Evolutionary conservation across 352 stramenopile species (phyloP).

Genomic region (Globisporangium barbulae): DNA sequence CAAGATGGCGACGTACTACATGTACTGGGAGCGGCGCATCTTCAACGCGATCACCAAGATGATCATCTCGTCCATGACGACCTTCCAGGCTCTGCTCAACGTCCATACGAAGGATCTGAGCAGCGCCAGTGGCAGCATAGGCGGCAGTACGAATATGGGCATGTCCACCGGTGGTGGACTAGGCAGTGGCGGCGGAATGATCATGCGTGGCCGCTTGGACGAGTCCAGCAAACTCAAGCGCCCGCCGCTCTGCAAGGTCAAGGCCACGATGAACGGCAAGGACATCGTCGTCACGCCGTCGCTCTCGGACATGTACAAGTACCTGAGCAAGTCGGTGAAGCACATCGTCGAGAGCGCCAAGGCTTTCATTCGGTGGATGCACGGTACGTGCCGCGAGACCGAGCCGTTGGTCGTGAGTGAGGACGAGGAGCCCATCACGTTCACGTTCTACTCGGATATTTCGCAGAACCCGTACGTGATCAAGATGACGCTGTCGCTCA

Average conservation of each 20-base stretch:
- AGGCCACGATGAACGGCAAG: slow-evolving; percentile 93
- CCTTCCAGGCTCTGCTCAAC: slow-evolving; percentile 91
- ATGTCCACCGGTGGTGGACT: slow-evolving; percentile 24
- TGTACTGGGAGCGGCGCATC: slow-evolving; percentile 96
- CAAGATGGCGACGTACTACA: slow-evolving; percentile 94
- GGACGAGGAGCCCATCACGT: slow-evolving; percentile 93
- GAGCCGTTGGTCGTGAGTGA: slow-evolving; percentile 87
- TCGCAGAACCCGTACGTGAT: slow-evolving; percentile 94
- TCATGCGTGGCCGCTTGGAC: slow-evolving; percentile 27
- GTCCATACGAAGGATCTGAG: slow-evolving; percentile 85
- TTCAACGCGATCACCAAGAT: slow-evolving; percentile 97
- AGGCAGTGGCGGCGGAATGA: slow-evolving; percentile 6
- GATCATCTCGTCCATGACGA: slow-evolving; percentile 94
- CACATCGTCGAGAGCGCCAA: slow-evolving; percentile 94
- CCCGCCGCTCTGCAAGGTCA: slow-evolving; percentile 91
- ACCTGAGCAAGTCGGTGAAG: slow-evolving; percentile 92
- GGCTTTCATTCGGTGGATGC: slow-evolving; percentile 94
- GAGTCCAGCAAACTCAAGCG: slow-evolving; percentile 74
- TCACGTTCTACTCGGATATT: slow-evolving; percentile 95
- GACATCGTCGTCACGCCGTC: slow-evolving; percentile 94
- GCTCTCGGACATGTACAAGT: slow-evolving; percentile 95
- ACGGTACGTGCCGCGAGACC: slow-evolving; percentile 92
- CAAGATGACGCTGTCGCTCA: slow-evolving; percentile 93
- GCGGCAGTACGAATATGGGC: slow-evolving; percentile 20
- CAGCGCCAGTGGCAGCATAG: slow-evolving; percentile 20